Evolutionary conservation across 345 rosid species (phyloP).

Genomic region (Noccaea bulbosa): DNA sequence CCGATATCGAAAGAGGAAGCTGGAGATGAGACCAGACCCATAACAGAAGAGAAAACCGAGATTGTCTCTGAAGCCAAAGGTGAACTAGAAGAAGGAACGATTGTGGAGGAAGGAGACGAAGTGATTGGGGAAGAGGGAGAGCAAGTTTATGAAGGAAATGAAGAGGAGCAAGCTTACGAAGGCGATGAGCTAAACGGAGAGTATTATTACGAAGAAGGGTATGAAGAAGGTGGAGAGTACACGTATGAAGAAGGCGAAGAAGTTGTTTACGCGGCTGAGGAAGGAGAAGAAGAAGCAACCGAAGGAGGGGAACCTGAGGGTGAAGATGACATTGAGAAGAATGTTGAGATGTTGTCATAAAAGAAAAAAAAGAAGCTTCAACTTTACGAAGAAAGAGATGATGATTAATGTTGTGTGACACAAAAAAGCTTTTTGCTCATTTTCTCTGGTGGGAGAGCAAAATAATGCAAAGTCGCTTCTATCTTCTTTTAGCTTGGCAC

Average conservation of each 20-base stretch:
- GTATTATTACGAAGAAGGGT: slow-evolving; percentile 69
- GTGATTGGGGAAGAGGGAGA: slow-evolving; percentile 55
- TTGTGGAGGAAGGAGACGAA: slow-evolving; percentile 47
- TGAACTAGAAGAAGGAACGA: slow-evolving; percentile 50
- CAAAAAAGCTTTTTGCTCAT: slow-evolving; percentile 3
- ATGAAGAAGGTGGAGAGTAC: slow-evolving; percentile 62
- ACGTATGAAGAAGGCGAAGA: slow-evolving; percentile 67
- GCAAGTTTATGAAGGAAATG: slow-evolving; percentile 56
- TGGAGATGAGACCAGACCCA: slow-evolving; percentile 45
- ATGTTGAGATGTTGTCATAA: slow-evolving; percentile 64
- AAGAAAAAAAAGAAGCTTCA: slow-evolving; percentile 28
- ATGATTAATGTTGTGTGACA: slow-evolving; percentile 13
- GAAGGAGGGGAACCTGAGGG: slow-evolving; percentile 50
- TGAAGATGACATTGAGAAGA: slow-evolving; percentile 64
- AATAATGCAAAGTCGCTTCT: slow-evolving; percentile 20
- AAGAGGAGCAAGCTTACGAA: slow-evolving; percentile 65
- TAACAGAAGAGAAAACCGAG: slow-evolving; percentile 47
- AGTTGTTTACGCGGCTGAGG: slow-evolving; percentile 40
- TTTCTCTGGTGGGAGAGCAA: slow-evolving; percentile 25
- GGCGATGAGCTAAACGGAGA: slow-evolving; percentile 61
- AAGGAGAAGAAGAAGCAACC: slow-evolving; percentile 48
- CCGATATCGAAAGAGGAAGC: slow-evolving; percentile 44
- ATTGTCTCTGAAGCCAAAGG: slow-evolving; percentile 40
- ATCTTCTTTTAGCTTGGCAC: slow-evolving; percentile 41
- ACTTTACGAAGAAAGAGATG: not conserved